Base-by-base conservation (phyloP, 176 grass and related monocot genomes). In the Musa acuminata region DNA sequence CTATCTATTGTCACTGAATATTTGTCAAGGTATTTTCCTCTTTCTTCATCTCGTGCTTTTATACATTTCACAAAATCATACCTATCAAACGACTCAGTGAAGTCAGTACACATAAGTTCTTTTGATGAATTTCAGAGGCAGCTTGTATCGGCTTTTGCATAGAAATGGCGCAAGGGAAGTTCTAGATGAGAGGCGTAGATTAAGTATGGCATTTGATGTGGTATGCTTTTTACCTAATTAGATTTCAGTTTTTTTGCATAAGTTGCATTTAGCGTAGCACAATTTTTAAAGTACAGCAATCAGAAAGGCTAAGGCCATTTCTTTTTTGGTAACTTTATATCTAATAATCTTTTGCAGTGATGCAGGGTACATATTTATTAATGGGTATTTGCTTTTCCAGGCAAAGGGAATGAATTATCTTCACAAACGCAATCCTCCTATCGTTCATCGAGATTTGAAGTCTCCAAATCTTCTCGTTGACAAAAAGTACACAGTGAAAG, bases 381-480 rank as follows among this genome's bases (percentile, higher is more conserved):
- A 64, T 62, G 48, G 10, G 0, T 72, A 17, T 53, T 12, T 74
- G 80, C 58, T 66, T 74, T 52, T 80, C 59, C 63, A 96, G 92
- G 92, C 89, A 19, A 82, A 92, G 74, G 92, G 89, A 78, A 92
- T 96, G 89, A 96, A 96, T 75, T 92, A 96, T 80, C 92, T 96
- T 81, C 89, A 92, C 78, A 89, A 87, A 80, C 84, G 84, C 22
- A 92, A 92, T 74, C 92, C 92, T 72, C 92, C 92, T 53, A 96
- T 96, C 73, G 92, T 96, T 71, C 89, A 92, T 78, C 78, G 89
- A 64, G 92, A 96, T 82, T 76, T 96, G 2, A 96, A 96, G 72
- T 96, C 89, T 57, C 87, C 82, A 43, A 96, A 96, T 74, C 69
- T 96, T 13, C 80, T 96, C 68, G 92, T 96, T 35, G 89, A 92